Conservation (phyloP, 179 eudicot genomes). For the Heliamphora pulchella region DNA sequence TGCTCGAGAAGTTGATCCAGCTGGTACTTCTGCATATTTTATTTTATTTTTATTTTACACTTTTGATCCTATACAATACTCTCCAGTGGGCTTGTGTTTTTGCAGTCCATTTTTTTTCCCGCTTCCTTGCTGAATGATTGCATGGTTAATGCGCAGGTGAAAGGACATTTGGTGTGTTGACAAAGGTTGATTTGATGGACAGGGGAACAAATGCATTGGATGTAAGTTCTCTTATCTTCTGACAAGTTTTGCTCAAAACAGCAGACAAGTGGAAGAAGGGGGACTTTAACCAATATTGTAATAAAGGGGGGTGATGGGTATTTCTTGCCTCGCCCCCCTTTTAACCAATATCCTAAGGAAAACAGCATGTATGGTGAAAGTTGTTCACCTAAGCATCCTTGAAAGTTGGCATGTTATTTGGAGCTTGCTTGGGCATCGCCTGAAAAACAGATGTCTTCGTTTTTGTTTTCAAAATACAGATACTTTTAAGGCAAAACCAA, state of each 20-base stretch:
- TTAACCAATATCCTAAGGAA: not conserved
- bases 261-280: not conserved
- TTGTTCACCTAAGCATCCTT: not conserved
- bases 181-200: slow-evolving; percentile 83
- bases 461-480: not conserved
- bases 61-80: not conserved
- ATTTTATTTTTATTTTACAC: not conserved
- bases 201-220: slow-evolving; percentile 73
- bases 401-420: not conserved
- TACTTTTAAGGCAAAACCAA: not conserved
- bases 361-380: not conserved
- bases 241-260: not conserved
- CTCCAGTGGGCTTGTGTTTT: not conserved
- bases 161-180: slow-evolving; percentile 72
- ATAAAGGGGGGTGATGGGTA: not conserved
- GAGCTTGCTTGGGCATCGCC: not conserved
- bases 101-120: not conserved
- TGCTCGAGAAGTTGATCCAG: slow-evolving; percentile 71
- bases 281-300: not conserved
- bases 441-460: not conserved
- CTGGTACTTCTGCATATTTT: slow-evolving; percentile 32
- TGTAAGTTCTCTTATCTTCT: slow-evolving; percentile 29
- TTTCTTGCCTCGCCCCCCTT: not conserved
- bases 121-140: not conserved
- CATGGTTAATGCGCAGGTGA: slow-evolving; percentile 36